Conservation (phyloP, 176 grass and related monocot species). For the Saccharum officinarum region DNA sequence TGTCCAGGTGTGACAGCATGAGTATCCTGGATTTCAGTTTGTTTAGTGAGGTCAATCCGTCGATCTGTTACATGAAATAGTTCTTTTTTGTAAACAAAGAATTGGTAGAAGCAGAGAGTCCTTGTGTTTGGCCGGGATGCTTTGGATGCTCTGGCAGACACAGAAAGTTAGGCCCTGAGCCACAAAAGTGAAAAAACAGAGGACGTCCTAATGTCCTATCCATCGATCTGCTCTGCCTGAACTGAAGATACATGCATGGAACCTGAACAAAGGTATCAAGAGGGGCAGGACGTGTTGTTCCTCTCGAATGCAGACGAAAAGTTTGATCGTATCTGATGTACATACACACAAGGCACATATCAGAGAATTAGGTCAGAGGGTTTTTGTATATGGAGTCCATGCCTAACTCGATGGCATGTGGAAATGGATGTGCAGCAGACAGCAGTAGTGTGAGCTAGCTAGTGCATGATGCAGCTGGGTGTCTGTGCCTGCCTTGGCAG, state of each 20-base stretch:
- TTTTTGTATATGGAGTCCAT: not conserved
- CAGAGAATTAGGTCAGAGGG: no score
- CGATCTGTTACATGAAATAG: not conserved
- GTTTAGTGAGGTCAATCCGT: constrained; percentile 23
- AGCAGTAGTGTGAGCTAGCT: not conserved
- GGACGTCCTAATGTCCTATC: not conserved
- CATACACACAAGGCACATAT: no score
- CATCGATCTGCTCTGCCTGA: not conserved
- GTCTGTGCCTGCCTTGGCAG: not conserved
- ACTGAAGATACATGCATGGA: not conserved
- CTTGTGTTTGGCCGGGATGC: constrained; percentile 35
- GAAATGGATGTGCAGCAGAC: not conserved
- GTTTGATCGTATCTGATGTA: no score
- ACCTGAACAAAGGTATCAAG: not conserved
- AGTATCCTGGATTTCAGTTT: constrained; percentile 8
- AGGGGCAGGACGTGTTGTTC: not conserved
- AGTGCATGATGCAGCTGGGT: not conserved
- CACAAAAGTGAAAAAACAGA: constrained; percentile 2
- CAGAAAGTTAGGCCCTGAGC: constrained; percentile 46
- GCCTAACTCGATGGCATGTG: constrained; percentile 20
- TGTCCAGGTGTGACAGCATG: constrained; percentile 15
- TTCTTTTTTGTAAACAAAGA: not conserved
- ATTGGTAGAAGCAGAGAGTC: not conserved
- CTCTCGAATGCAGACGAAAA: not conserved
- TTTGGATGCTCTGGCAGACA: constrained; percentile 20